These are phyloP conservation scores for Suillus brevipes DNA, from an alignment of 768 basidiomycete species.

Conservation along the genomic window DNA sequence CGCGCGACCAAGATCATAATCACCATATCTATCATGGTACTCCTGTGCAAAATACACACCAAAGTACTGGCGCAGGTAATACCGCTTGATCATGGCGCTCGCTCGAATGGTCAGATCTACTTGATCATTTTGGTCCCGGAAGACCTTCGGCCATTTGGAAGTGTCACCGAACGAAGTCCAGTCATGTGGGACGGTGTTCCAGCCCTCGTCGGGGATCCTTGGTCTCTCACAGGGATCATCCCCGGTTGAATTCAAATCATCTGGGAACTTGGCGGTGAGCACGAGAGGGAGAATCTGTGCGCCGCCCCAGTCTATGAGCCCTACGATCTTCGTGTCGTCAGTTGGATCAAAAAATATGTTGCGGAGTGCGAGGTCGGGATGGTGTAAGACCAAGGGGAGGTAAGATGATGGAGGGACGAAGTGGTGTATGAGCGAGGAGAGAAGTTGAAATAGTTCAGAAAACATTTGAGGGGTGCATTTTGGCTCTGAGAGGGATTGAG, in stretches of 20 bases:
- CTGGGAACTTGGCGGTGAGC: neutral
- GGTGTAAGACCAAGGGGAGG: neutral
- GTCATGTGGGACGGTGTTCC: neutral
- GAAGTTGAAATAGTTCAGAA: neutral
- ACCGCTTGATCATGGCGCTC: neutral
- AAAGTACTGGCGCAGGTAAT: neutral
- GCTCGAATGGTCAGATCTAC: neutral
- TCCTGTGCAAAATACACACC: neutral
- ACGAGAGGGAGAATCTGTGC: neutral
- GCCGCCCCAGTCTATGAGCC: constrained; percentile 4
- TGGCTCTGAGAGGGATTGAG: neutral
- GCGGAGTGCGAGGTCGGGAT: constrained; percentile 2
- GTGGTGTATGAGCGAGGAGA: neutral
- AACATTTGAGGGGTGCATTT: neutral
- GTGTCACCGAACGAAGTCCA: constrained; percentile 7
- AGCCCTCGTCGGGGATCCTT: neutral
- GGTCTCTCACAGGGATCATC: neutral
- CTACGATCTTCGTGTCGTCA: neutral
- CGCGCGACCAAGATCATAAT: neutral
- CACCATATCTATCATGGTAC: neutral
- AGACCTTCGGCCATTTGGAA: neutral
- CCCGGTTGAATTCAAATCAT: neutral
- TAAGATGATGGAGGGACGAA: neutral
- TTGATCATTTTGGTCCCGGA: neutral
- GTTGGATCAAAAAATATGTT: constrained; percentile 2